A percentile compares a stretch with the other conserved stretches of the same genome.
These are phyloP conservation scores for Pseudogymnoascus sp. DNA, from an alignment of 2,329 filamentous ascomycete genomes.

Conservation along the genomic window DNA sequence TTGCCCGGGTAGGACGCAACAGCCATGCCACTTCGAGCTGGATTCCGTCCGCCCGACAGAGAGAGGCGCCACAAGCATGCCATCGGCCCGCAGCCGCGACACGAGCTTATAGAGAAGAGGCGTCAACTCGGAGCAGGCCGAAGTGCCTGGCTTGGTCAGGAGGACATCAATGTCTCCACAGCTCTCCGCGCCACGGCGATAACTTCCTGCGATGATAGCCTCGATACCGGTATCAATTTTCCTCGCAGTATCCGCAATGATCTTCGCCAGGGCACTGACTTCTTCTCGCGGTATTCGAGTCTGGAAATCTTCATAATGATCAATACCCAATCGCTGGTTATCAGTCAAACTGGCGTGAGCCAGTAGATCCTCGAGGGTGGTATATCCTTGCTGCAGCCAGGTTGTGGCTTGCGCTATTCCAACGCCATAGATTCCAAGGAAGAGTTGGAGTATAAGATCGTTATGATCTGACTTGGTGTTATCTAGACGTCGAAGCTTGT, in stretches of 20 bases:
- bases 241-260: constrained; percentile 53
- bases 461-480: constrained; percentile 58
- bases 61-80: constrained; percentile 64
- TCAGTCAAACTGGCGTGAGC: constrained; percentile 54
- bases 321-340: constrained; percentile 68
- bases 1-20: constrained; percentile 58
- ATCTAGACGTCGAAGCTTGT: constrained; percentile 64
- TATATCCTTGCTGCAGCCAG: constrained; percentile 70
- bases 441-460: constrained; percentile 58
- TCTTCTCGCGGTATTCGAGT: constrained; percentile 70
- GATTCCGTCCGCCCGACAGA: constrained; percentile 44
- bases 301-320: constrained; percentile 73
- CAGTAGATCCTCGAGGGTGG: constrained; percentile 64
- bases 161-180: constrained; percentile 83
- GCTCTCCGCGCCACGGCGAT: constrained; percentile 65
- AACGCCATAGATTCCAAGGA: constrained; percentile 73
- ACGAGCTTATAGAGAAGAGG: constrained; percentile 58
- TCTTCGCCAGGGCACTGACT: constrained; percentile 59
- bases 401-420: constrained; percentile 61
- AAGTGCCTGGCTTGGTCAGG: constrained; percentile 60
- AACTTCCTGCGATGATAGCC: constrained; percentile 74
- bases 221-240: constrained; percentile 57
- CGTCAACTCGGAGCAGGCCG: constrained; percentile 47
- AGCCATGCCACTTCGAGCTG: constrained; percentile 83
- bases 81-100: constrained; percentile 46